phyloP scores from a whole-genome alignment of 306 rosid genomes.

The Gastrolobium villosum region DNA sequence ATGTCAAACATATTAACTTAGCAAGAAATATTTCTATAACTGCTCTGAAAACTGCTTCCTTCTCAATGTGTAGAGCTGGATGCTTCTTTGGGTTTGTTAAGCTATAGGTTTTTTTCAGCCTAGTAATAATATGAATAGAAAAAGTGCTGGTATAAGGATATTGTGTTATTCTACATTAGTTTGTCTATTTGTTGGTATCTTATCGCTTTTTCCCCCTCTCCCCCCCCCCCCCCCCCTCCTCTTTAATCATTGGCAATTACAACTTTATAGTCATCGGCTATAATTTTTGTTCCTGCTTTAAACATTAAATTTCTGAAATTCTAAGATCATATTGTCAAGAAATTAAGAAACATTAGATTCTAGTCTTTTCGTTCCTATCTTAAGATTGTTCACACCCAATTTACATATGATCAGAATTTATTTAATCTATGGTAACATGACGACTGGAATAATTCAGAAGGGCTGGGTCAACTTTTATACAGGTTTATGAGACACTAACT shows the following conservation, averaged over 20 bases:
- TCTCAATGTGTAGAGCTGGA: neutral
- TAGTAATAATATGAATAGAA: neutral
- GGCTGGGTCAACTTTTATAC: conserved; percentile 35
- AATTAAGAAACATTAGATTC: conserved; percentile 3
- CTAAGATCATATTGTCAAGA: conserved; percentile 25
- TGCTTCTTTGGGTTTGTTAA: neutral
- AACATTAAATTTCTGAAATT: conserved; percentile 19
- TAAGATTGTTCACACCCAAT: neutral
- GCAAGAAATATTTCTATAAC: neutral
- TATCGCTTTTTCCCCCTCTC: neutral
- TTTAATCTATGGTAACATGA: neutral
- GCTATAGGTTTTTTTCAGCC: neutral
- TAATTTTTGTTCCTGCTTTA: conserved; percentile 6
- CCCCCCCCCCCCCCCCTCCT: neutral
- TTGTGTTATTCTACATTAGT: conserved; percentile 3
- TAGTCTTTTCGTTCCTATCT: neutral
- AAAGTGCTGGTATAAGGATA: neutral
- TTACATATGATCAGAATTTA: conserved; percentile 35
- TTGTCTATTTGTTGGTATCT: neutral
- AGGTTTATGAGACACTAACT: conserved; percentile 92
- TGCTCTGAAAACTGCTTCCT: neutral
- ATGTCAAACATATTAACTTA: neutral
- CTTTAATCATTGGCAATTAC: neutral
- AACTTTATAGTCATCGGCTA: neutral
- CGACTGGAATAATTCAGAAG: conserved; percentile 32